These are phyloP conservation scores for Scopulariopsis brevicaulis DNA, from an alignment of 2,329 filamentous ascomycete species.

Conservation along the genomic window DNA sequence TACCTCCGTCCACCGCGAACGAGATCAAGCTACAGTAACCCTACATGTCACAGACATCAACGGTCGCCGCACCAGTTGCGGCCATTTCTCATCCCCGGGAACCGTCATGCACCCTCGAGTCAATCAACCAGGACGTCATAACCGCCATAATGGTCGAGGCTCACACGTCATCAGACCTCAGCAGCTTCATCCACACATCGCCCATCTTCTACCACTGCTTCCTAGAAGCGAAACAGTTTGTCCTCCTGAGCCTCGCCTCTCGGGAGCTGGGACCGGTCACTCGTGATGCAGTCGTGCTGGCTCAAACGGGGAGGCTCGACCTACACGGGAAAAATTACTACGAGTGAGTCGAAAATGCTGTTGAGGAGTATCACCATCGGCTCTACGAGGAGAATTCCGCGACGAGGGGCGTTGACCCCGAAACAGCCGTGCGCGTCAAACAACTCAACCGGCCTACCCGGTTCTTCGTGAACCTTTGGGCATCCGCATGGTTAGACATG, in stretches of 20 bases:
- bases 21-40: no score
- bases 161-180: neutral
- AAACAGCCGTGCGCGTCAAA: neutral
- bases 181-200: neutral
- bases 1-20: no score
- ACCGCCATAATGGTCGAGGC: neutral
- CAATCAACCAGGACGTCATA: neutral
- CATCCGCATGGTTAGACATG: neutral
- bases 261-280: neutral
- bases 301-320: neutral
- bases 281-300: neutral
- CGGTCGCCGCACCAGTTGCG: no score
- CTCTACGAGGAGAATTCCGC: neutral
- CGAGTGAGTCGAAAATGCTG: neutral
- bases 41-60: no score
- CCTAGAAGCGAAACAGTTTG: neutral
- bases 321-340: neutral
- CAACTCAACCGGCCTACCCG: neutral
- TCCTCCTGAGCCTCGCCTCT: neutral
- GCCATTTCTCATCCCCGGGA: no score
- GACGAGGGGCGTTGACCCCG: neutral
- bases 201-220: neutral
- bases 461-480: neutral
- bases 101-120: neutral
- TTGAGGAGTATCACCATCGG: neutral